Base-by-base conservation (phyloP, 768 basidiomycete genomes). In the Galerina marginata region DNA sequence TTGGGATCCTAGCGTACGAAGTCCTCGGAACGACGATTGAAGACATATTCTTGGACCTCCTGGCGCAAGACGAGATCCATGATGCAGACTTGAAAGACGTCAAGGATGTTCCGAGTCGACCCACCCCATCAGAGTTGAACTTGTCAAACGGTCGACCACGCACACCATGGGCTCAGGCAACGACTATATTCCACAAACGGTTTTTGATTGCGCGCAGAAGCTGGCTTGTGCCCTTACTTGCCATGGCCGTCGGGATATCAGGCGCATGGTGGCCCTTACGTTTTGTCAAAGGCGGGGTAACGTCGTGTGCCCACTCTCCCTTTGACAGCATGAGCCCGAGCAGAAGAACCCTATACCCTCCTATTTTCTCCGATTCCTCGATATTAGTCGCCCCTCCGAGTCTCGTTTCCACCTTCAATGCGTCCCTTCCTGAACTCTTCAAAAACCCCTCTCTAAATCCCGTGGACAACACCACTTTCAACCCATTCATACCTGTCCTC, bases 101-200 rank as follows among this genome's bases (percentile, higher is more conserved):
- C 29, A 50, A 58, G 43, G 58, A 63, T 23, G 58, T 47, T 11
- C 64, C 60, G 5, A 62, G 58, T 29, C 48, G 65, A 40, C 47
- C 63, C 0, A 59, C 69, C 7, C 63, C 63, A 12, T 48, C 58
- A 4, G 61, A 69, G 10, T 69, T 87, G 61, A 64, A 78, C 12
- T 76, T 89, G 11, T 78, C 84, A 1, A 78, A 76, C 54, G 88
- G 89, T 4, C 78, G 83, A 14, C 66, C 77, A 36, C 78, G 81
- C 11, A 84, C 85, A 1, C 84, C 88, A 3, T 76, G 87, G 61
- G 75, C 75, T 11, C 91, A 93, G 69, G 87, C 90, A 1, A 69
- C 83, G 58, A 91, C 89, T 0, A 90, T 93, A 59, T 87, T 91
- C 77, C 76, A 86, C 65, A 93, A 93, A 69, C 86, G 92, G 2